Base-by-base conservation (phyloP, 257 asterid species). In the Craterostigma plantagineum region DNA sequence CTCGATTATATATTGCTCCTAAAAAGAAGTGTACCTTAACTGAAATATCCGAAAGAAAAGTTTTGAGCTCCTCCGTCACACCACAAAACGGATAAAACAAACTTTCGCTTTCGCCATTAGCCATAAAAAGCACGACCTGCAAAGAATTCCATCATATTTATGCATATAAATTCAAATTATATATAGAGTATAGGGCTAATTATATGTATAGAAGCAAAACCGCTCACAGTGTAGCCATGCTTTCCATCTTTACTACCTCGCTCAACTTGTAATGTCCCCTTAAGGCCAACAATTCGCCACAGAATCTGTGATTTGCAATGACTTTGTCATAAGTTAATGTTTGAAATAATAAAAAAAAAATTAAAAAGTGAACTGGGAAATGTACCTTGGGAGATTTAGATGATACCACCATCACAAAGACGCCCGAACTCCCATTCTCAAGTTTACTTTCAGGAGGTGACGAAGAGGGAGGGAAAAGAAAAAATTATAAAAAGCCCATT, bases 241-340 rank as follows among this genome's bases (percentile, higher is more conserved):
- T 73, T 71, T 53, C 97, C 95, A 55, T 76, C 92, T 59, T 48
- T 44, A 50, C 23, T 53, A 57, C 93, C 97, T 11, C 92, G 76
- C 57, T 78, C 97, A 51, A 86, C 60, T 71, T 86, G 92, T 58
- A 86, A 49, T 34, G 91, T 79, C 52, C 97, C 97, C 33, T 73
- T 81, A 43, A 81, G 51, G 63, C 97, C 97, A 60, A 86, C 92
- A 12, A 81, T 73, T 63, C 87, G 67, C 97, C 93, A 87, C 8
- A 73, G 57, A 46, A 82, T 60, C 98, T 81, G 54, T 34, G 12
- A 63, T 35, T 42, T 17, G 30, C 59, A 43, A 46, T 45, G 38
- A 2, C 3, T 12, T 16, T 40, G 10, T 11, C 12, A 14, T 11
- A 8, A 40, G 16, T 16, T 14, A 8, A 8, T 1, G 2, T 40